Evolutionary conservation across 2,329 filamentous ascomycete species (phyloP).

Genomic region (Epichloe uncinata): DNA sequence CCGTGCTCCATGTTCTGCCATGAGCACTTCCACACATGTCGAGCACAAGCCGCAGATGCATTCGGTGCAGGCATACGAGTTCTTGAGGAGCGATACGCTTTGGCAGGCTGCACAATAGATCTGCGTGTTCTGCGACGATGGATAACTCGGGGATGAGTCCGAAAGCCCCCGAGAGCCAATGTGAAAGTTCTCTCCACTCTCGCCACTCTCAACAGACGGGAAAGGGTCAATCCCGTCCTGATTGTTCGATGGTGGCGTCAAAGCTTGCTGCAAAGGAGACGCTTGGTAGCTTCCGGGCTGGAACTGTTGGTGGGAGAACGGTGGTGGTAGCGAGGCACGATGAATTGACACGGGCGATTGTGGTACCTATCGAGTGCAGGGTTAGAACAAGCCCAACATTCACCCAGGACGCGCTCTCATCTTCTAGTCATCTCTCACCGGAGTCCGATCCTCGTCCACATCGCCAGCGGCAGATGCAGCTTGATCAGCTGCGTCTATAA

Average conservation of each 20-base stretch:
- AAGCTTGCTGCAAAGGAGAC: constrained; percentile 77
- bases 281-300: constrained; percentile 62
- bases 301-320: constrained; percentile 47
- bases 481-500: constrained; percentile 70
- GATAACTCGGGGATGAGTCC: constrained; percentile 61
- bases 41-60: constrained; percentile 90
- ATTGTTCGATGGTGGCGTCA: constrained; percentile 68
- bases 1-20: constrained; percentile 61
- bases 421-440: constrained; percentile 44
- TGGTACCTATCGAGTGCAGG: constrained; percentile 36
- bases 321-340: constrained; percentile 48
- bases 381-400: background rate
- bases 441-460: constrained; percentile 80
- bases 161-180: constrained; percentile 52
- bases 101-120: constrained; percentile 90
- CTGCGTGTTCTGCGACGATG: constrained; percentile 61
- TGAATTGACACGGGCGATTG: constrained; percentile 53
- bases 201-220: constrained; percentile 72
- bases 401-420: background rate
- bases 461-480: constrained; percentile 80
- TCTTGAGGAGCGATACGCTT: constrained; percentile 59
- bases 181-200: constrained; percentile 59
- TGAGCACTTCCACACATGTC: constrained; percentile 71
- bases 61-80: constrained; percentile 89
- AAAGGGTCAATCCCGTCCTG: constrained; percentile 64